Evolutionary conservation across 495 filamentous ascomycete species (phyloP).

Genomic region (Penicillium argentinense): DNA sequence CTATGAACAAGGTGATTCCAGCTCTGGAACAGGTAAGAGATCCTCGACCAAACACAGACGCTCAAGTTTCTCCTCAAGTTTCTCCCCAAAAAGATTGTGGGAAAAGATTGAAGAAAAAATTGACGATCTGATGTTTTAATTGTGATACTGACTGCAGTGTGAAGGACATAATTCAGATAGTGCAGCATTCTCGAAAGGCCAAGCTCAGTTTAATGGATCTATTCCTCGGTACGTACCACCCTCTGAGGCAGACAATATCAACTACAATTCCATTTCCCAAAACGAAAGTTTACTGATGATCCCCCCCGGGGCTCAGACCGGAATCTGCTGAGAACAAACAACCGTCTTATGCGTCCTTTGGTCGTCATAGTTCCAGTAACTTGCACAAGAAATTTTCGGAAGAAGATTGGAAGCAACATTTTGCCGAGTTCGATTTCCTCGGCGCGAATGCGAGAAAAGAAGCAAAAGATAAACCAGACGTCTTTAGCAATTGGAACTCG

Average conservation of each 20-base stretch:
- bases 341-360: conserved; percentile 18
- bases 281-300: too few relatives aligned
- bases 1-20: conserved; percentile 21
- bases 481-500: too few relatives aligned
- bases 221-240: conserved; percentile 20
- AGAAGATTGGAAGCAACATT: conserved; percentile 57
- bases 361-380: conserved; percentile 65
- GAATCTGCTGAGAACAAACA: conserved; percentile 1
- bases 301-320: background rate
- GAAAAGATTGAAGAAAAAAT: conserved; percentile 17
- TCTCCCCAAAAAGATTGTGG: conserved; percentile 2
- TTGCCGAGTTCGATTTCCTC: conserved; percentile 53
- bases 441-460: conserved; percentile 35
- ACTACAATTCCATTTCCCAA: too few relatives aligned
- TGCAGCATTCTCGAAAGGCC: conserved; percentile 27
- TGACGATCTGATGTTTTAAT: too few relatives aligned
- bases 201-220: conserved; percentile 10
- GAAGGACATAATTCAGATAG: conserved; percentile 45
- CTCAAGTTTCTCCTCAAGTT: too few relatives aligned
- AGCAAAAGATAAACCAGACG: too few relatives aligned
- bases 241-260: background rate
- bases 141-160: too few relatives aligned
- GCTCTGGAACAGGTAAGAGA: conserved; percentile 36
- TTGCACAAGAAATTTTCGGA: conserved; percentile 75
- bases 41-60: conserved; percentile 5